Percentiles rank a stretch among this genome's conserved stretches.
Conservation (phyloP, 306 rosid genomes). For the Pyrus communis region DNA sequence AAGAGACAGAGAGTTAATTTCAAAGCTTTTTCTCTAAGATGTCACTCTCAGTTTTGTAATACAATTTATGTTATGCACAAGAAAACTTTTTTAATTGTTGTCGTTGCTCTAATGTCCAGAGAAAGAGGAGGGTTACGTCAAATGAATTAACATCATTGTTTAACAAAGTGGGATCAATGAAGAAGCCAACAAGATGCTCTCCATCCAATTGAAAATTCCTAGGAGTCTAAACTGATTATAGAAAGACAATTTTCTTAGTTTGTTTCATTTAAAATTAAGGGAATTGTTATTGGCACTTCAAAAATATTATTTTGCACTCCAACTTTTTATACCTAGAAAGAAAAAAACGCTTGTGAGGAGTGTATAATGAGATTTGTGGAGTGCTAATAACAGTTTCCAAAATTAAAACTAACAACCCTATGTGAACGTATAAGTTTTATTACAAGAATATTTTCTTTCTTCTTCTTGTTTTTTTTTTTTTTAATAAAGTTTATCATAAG, state of each 20-base stretch:
- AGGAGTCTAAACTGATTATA: constrained; percentile 1
- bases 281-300: too few species aligned
- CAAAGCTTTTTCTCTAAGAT: background rate
- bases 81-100: background rate
- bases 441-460: background rate
- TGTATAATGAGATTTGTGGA: too few species aligned
- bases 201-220: background rate
- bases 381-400: too few species aligned
- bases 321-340: too few species aligned
- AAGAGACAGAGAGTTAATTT: constrained; percentile 4
- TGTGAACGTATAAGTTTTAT: background rate
- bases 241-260: background rate
- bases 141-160: background rate
- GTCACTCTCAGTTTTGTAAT: constrained; percentile 23
- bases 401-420: background rate
- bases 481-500: background rate
- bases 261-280: background rate
- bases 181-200: constrained; percentile 9
- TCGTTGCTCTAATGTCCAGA: background rate
- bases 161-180: background rate
- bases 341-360: too few species aligned
- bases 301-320: too few species aligned
- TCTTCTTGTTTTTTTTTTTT: too few species aligned
- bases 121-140: background rate
- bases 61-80: background rate